These are phyloP conservation scores for Aspergillus indologenus DNA, from an alignment of 495 filamentous ascomycete genomes.

Conservation along the genomic window DNA sequence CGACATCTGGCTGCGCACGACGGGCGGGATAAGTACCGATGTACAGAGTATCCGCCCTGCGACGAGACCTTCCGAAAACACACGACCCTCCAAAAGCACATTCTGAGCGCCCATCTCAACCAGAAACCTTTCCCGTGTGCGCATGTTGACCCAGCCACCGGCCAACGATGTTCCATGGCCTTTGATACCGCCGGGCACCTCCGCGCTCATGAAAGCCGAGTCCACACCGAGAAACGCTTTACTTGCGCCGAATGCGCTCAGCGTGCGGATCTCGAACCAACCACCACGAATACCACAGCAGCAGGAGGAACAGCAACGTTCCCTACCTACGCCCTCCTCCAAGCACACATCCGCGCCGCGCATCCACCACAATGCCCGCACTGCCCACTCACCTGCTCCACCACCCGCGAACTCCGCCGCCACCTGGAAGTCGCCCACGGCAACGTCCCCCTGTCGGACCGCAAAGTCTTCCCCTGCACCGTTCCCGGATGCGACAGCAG, in stretches of 20 bases:
- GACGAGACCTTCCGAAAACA: slow-evolving; percentile 81
- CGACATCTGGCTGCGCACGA: slow-evolving; percentile 67
- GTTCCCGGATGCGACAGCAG: slow-evolving; percentile 61
- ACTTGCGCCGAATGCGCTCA: slow-evolving; percentile 67
- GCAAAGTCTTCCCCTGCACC: slow-evolving; percentile 62
- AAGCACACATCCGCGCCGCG: slow-evolving; percentile 63
- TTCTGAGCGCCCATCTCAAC: slow-evolving; percentile 67
- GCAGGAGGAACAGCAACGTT: slow-evolving; percentile 68
- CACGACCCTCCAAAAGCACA: slow-evolving; percentile 79
- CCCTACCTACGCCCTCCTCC: slow-evolving; percentile 63
- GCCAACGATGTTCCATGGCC: slow-evolving; percentile 58
- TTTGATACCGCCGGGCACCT: slow-evolving; percentile 71
- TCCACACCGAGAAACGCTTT: slow-evolving; percentile 66
- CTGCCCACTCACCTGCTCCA: slow-evolving; percentile 63
- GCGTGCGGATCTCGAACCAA: slow-evolving; percentile 24
- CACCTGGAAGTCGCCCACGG: slow-evolving; percentile 72
- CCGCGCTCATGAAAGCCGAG: slow-evolving; percentile 63
- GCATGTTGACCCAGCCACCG: slow-evolving; percentile 53
- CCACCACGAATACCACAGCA: slow-evolving; percentile 12
- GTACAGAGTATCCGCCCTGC: slow-evolving; percentile 72
- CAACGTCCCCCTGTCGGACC: slow-evolving; percentile 55
- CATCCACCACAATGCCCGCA: slow-evolving; percentile 74
- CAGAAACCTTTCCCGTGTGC: slow-evolving; percentile 65
- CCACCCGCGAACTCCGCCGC: slow-evolving; percentile 57
- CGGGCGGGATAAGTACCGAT: slow-evolving; percentile 64